Conservation (phyloP, 495 filamentous ascomycete genomes). For the Daldinia grandis region DNA sequence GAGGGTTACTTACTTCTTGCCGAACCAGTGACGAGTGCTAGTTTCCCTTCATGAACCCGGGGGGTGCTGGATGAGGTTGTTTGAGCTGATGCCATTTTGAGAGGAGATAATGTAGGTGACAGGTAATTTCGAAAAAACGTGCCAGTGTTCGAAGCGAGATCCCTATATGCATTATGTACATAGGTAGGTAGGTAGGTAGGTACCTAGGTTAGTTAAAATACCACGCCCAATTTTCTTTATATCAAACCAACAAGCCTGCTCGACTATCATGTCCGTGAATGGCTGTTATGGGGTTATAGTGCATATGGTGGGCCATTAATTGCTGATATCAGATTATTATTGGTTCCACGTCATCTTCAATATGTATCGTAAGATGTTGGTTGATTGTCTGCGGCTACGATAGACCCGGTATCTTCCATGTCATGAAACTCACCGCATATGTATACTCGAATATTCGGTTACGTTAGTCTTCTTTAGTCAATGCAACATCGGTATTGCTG, state of each 20-base stretch:
- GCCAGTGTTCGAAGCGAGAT: not conserved
- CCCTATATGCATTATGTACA: not conserved
- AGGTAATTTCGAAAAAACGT: not conserved
- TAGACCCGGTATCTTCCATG: not conserved
- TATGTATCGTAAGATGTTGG: not conserved
- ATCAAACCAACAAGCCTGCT: not conserved
- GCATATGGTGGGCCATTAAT: not conserved
- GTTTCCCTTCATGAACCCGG: not conserved
- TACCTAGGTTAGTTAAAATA: too few relatives aligned
- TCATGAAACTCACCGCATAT: not conserved
- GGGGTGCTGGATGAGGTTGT: not conserved
- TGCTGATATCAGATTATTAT: not conserved
- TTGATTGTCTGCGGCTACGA: not conserved
- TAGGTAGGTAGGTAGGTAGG: too few relatives aligned
- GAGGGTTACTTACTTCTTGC: not conserved
- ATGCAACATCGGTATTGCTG: not conserved
- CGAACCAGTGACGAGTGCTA: not conserved
- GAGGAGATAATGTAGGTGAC: not conserved
- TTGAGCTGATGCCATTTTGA: not conserved
- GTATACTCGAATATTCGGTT: not conserved
- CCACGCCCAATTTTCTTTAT: not conserved
- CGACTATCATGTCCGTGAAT: not conserved
- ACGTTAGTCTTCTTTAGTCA: not conserved
- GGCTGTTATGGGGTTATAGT: not conserved
- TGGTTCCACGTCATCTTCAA: not conserved